Evolutionary conservation across 139 green algal species (phyloP).

Genomic region (Asterochloris erici): DNA sequence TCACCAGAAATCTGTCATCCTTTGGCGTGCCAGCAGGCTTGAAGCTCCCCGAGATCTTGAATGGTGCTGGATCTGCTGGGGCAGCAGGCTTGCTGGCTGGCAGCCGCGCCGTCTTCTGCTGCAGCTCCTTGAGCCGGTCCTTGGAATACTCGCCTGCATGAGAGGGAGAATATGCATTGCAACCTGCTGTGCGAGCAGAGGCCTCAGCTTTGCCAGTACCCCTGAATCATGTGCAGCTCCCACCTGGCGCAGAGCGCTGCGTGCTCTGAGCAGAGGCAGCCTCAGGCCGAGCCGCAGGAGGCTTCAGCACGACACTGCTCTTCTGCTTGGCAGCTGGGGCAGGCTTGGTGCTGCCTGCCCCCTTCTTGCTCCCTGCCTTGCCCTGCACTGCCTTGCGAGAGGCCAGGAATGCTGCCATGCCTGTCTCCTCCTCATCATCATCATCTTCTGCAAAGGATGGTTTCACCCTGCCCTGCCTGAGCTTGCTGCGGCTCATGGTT

Average conservation of each 20-base stretch:
- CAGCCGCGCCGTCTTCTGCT: slow-evolving; percentile 41
- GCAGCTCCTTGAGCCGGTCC: slow-evolving; percentile 54
- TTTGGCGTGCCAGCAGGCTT: slow-evolving; percentile 37
- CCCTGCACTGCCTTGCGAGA: not conserved
- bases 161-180: not conserved
- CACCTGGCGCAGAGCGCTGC: slow-evolving; percentile 5
- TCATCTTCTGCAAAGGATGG: too few relatives aligned
- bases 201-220: not conserved
- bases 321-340: not conserved
- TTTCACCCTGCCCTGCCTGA: too few relatives aligned
- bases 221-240: not conserved
- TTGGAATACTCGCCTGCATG: slow-evolving; percentile 62
- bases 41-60: slow-evolving; percentile 74
- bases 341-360: not conserved
- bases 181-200: too few relatives aligned
- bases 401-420: too few relatives aligned
- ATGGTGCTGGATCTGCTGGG: slow-evolving; percentile 9
- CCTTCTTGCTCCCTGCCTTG: not conserved
- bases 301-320: not conserved
- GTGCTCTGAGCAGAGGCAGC: not conserved
- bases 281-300: not conserved
- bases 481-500: too few relatives aligned
- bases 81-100: slow-evolving; percentile 24
- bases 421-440: too few relatives aligned
- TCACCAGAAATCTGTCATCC: not conserved